Percentiles rank a stretch among this genome's conserved stretches.
Evolutionary conservation across 2,329 filamentous ascomycete genomes (phyloP).

Genomic region (Penicillium sp.): DNA sequence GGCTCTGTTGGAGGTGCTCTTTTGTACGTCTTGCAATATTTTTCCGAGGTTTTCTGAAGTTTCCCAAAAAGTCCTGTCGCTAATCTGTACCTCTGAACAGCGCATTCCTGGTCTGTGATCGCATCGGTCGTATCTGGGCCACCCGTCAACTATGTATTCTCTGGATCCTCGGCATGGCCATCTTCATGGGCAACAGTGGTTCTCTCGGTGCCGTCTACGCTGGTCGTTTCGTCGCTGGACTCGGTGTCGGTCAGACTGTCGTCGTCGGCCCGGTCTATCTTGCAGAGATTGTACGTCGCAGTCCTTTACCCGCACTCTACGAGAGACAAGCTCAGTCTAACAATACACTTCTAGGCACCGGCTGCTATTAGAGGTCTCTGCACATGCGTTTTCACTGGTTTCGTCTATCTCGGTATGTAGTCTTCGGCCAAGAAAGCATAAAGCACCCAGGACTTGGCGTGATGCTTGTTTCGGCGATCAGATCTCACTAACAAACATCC

Average conservation of each 20-base stretch:
- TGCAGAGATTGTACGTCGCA: constrained; percentile 62
- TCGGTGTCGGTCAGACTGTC: constrained; percentile 49
- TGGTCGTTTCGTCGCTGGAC: constrained; percentile 49
- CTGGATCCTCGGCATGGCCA: constrained; percentile 48
- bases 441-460: not conserved
- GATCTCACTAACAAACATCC: not conserved
- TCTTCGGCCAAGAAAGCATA: not conserved
- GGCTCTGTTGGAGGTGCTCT: constrained; percentile 74
- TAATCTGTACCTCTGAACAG: constrained; percentile 36
- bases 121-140: constrained; percentile 50
- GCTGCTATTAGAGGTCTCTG: constrained; percentile 73
- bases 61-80: too few relatives aligned
- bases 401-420: constrained; percentile 62
- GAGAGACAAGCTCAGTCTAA: not conserved
- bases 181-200: constrained; percentile 48
- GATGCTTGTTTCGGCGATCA: not conserved
- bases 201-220: constrained; percentile 48
- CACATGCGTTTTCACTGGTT: constrained; percentile 70
- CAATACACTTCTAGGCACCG: constrained; percentile 49
- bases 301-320: not conserved
- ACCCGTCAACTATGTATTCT: constrained; percentile 46
- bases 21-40: constrained; percentile 45
- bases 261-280: constrained; percentile 68
- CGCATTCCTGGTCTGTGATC: constrained; percentile 53
- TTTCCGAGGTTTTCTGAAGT: not conserved